A percentile compares a stretch with the other conserved stretches of the same genome.
Evolutionary conservation across 352 stramenopile genomes (phyloP).

Genomic region (Phytophthora syringae): DNA sequence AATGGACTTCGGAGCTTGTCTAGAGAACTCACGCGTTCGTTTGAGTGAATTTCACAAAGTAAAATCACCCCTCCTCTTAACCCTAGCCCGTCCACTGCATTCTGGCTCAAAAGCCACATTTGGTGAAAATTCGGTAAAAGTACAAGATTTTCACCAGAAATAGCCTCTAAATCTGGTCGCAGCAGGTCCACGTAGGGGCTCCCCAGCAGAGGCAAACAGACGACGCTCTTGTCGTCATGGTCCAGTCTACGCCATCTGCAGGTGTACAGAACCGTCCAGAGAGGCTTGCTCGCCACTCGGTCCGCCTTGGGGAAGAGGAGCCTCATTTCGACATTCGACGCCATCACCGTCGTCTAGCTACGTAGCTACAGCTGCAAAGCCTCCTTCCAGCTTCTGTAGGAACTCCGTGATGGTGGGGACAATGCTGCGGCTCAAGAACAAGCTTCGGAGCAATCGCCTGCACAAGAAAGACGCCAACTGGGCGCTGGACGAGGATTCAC

Average conservation of each 20-base stretch:
- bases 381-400: too few species aligned
- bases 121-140: too few species aligned
- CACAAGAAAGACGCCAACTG: slow-evolving; percentile 43
- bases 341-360: neutral
- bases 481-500: slow-evolving; percentile 45
- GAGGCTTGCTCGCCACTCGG: neutral
- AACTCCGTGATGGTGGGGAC: slow-evolving; percentile 42
- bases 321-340: neutral
- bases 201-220: neutral
- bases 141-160: too few species aligned
- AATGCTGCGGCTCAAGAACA: slow-evolving; percentile 77
- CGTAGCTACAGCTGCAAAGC: too few species aligned
- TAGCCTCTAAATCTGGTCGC: too few species aligned
- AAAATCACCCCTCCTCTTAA: too few species aligned
- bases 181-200: too few species aligned
- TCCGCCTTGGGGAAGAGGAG: neutral
- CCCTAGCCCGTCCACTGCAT: too few species aligned
- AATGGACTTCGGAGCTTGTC: too few species aligned
- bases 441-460: slow-evolving; percentile 52
- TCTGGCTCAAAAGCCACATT: too few species aligned
- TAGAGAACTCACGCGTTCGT: too few species aligned
- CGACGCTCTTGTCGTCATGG: neutral
- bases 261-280: neutral
- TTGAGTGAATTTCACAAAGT: too few species aligned
- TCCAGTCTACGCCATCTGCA: neutral